phyloP scores from a whole-genome alignment of 129 eudicot genomes.

The Chrysanthemum seticuspe region DNA sequence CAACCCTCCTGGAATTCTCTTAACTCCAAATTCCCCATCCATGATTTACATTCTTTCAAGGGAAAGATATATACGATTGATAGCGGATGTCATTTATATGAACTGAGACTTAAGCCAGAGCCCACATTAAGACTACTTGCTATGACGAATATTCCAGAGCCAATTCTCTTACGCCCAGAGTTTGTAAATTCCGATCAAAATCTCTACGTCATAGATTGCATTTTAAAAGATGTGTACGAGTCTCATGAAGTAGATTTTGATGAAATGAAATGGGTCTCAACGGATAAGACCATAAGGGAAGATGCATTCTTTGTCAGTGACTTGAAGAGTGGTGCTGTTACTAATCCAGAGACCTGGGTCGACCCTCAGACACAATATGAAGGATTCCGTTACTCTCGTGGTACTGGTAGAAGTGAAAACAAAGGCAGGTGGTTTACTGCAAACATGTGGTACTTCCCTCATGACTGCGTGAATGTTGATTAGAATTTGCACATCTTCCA shows the following conservation, averaged over 20 bases:
- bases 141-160: background rate
- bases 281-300: background rate
- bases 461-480: slow-evolving; percentile 12
- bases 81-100: background rate
- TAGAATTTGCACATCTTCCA: too few relatives aligned
- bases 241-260: slow-evolving; percentile 13
- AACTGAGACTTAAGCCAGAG: slow-evolving; percentile 13
- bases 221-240: background rate
- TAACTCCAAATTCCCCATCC: background rate
- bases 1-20: slow-evolving; percentile 6
- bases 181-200: slow-evolving; percentile 17
- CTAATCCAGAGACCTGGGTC: slow-evolving; percentile 1
- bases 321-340: background rate
- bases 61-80: slow-evolving; percentile 18
- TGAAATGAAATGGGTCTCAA: slow-evolving; percentile 9
- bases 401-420: background rate
- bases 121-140: slow-evolving; percentile 2
- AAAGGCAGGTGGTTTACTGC: background rate
- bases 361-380: background rate
- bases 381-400: background rate
- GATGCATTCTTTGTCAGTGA: background rate
- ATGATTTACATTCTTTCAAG: background rate
- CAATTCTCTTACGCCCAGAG: background rate
- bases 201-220: background rate
- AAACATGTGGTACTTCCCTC: slow-evolving; percentile 19